phyloP scores from a whole-genome alignment of 2,329 filamentous ascomycete species.

The Dactylonectria macrodidyma region DNA sequence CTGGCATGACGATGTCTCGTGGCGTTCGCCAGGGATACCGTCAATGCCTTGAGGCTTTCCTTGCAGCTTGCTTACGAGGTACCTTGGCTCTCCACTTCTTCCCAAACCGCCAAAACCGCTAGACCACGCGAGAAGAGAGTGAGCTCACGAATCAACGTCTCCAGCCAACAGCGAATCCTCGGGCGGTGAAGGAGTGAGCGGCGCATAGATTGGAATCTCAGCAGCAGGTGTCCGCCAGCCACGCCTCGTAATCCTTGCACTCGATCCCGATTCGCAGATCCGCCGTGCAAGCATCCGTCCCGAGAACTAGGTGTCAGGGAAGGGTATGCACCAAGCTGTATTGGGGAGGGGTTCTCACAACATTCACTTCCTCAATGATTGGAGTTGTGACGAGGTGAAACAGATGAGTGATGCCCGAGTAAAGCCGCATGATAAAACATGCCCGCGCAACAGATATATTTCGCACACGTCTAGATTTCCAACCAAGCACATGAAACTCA shows the following conservation, averaged over 20 bases:
- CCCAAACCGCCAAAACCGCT: conserved; percentile 21
- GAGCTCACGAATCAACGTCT: conserved; percentile 17
- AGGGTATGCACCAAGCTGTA: neutral
- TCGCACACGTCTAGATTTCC: neutral
- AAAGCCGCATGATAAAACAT: conserved; percentile 15
- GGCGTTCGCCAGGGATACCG: conserved; percentile 27
- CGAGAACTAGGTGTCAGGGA: neutral
- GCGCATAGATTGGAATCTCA: neutral
- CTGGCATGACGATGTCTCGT: conserved; percentile 42
- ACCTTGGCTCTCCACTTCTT: conserved; percentile 23
- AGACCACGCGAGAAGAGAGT: conserved; percentile 10
- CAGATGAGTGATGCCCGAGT: neutral
- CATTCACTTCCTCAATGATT: neutral
- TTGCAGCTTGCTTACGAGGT: neutral
- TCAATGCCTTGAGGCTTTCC: conserved; percentile 31
- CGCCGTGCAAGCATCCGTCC: conserved; percentile 1
- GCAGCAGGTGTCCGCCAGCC: neutral
- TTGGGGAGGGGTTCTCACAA: neutral
- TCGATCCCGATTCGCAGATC: neutral
- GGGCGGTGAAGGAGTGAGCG: conserved; percentile 1
- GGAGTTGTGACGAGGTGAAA: conserved; percentile 8
- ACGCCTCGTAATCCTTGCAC: neutral
- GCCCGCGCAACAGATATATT: neutral
- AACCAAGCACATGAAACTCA: neutral
- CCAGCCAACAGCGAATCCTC: neutral